Conservation (phyloP, 2,329 filamentous ascomycete species). For the Ustulina deusta region DNA sequence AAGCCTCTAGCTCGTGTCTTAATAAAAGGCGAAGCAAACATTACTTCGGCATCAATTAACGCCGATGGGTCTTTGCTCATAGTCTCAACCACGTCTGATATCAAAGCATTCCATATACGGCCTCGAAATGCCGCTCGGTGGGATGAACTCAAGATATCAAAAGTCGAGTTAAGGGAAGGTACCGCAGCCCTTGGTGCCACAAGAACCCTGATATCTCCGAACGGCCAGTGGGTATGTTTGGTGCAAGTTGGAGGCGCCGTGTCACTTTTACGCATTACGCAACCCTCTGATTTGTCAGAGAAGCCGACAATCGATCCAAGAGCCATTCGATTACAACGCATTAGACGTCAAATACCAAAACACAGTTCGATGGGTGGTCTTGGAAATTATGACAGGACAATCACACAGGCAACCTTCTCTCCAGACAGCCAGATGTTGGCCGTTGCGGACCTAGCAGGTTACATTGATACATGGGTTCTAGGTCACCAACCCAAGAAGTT, state of each 20-base stretch:
- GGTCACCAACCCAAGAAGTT: constrained; percentile 62
- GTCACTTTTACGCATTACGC: constrained; percentile 62
- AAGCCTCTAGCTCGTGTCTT: constrained; percentile 78
- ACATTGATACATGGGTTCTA: constrained; percentile 87
- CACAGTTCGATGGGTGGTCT: constrained; percentile 72
- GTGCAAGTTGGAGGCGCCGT: constrained; percentile 72
- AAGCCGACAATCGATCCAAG: constrained; percentile 57
- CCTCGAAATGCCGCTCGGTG: constrained; percentile 63
- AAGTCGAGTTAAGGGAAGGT: constrained; percentile 71
- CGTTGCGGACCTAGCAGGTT: constrained; percentile 83
- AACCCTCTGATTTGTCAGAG: constrained; percentile 50
- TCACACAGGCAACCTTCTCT: constrained; percentile 82
- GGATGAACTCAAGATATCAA: constrained; percentile 76
- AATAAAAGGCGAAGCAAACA: constrained; percentile 81
- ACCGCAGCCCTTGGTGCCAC: constrained; percentile 74
- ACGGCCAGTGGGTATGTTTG: constrained; percentile 76
- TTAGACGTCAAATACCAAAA: constrained; percentile 66
- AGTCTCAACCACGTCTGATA: constrained; percentile 78
- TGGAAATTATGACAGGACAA: constrained; percentile 80
- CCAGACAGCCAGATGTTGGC: constrained; percentile 83
- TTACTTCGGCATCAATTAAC: constrained; percentile 80
- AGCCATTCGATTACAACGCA: constrained; percentile 63
- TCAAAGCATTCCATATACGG: constrained; percentile 81
- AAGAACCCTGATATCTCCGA: constrained; percentile 75
- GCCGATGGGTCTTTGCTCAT: constrained; percentile 77